phyloP scores from a whole-genome alignment of 2,329 filamentous ascomycete genomes.

The Trichothecium roseum region DNA sequence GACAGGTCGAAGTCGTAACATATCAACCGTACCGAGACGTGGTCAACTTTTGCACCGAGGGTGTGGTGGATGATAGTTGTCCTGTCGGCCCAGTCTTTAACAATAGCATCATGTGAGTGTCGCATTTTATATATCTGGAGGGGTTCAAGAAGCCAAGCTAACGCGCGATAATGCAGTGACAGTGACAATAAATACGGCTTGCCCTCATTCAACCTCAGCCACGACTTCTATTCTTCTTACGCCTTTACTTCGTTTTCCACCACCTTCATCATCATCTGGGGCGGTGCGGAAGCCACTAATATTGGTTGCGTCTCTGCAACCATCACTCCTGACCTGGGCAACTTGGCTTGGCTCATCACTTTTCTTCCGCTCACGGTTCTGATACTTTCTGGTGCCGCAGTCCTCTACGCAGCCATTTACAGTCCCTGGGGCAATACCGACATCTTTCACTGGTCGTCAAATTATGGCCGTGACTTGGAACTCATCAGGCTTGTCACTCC shows the following conservation, averaged over 20 bases:
- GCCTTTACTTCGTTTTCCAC: conserved; percentile 74
- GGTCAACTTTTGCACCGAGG: conserved; percentile 56
- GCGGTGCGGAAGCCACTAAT: conserved; percentile 49
- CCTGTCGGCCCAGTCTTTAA: conserved; percentile 67
- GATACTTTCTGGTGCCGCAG: conserved; percentile 70
- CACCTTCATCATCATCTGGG: conserved; percentile 65
- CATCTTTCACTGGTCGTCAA: conserved; percentile 93
- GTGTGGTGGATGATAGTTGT: conserved; percentile 52
- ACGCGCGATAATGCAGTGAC: conserved; percentile 6
- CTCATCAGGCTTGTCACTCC: conserved; percentile 85
- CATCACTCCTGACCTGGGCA: conserved; percentile 74
- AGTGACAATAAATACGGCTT: conserved; percentile 35
- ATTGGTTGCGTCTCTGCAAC: conserved; percentile 75
- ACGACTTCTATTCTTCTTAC: conserved; percentile 73
- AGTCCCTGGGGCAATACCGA: conserved; percentile 92
- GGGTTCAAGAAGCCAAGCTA: background rate
- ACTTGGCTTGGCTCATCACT: conserved; percentile 55
- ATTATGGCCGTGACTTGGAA: conserved; percentile 91
- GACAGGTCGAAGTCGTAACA: conserved; percentile 62
- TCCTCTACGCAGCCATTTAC: conserved; percentile 72
- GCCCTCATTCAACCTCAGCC: conserved; percentile 62
- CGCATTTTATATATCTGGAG: too few species aligned
- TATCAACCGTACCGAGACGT: conserved; percentile 56
- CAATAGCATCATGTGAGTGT: conserved; percentile 25
- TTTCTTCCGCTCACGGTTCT: conserved; percentile 74